Evolutionary conservation across 768 basidiomycete genomes (phyloP), one percentile per base, ranked within the genome.

Genomic region (Paxillus involutus): DNA sequence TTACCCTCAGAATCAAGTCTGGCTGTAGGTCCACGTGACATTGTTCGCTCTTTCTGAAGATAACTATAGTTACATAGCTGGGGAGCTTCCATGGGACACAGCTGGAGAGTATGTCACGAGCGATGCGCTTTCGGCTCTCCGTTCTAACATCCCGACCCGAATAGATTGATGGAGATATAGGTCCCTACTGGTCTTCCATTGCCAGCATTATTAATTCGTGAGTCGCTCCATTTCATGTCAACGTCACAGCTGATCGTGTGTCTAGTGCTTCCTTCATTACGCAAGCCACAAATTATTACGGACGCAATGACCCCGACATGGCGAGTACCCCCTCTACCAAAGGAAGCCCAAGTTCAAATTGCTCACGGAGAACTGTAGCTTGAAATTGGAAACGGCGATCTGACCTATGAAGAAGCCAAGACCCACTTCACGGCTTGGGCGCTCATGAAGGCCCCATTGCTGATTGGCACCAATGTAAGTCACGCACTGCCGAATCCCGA

Each of bases 401-500:
- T 87, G 49, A 83, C 79, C 1, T 79, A 74, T 57, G 83, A 87
- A 9, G 86, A 88, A 69, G 72, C 80, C 19, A 86, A 86, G 63
- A 75, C 82, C 4, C 86, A 88, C 61, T 88, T 86, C 65, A 87
- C 86, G 0, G 82, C 80, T 1, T 87, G 86, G 86, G 83, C 83
- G 12, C 69, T 88, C 26, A 77, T 86, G 77, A 87, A 85, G 60
- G 81, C 81, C 0, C 85, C 85, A 1, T 69, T 87, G 6, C 71
- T 87, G 44, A 84, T 86, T 57, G 83, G 84, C 49, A 84, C 84
- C 4, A 73, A 80, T 45, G 82, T 81, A 54, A 47, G 77, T 63
- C 36, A 59, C 19, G 24, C 32, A 29, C 44, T 16, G 3, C 33
- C 44, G 33, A n/a, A 14, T n/a, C 8, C 49, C 14, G 3, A 36